Percentiles rank a stretch among this genome's conserved stretches.
phyloP scores from a whole-genome alignment of 805 yeast species.

The Lachancea lanzarotensis region DNA sequence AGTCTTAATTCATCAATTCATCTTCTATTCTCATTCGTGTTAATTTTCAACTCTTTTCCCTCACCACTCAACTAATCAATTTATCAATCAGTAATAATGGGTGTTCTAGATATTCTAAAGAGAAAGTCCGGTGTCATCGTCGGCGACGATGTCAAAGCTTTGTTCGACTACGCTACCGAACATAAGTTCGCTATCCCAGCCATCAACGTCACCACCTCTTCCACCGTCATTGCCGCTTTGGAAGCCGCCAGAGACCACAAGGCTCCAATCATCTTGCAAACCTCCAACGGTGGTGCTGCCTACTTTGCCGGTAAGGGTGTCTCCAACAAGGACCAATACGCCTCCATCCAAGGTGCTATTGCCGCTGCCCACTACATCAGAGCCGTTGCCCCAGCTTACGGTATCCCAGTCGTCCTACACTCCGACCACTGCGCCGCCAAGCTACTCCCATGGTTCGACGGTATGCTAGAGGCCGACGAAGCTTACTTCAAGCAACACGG shows the following conservation, averaged over 20 bases:
- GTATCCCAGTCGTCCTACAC: conserved; percentile 94
- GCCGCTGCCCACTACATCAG: conserved; percentile 99
- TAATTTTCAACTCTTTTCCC: background rate
- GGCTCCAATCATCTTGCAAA: conserved; percentile 93
- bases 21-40: background rate
- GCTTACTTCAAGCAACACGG: conserved; percentile 80
- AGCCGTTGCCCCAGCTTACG: conserved; percentile 92
- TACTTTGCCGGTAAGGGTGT: conserved; percentile 99
- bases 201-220: conserved; percentile 95
- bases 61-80: too few relatives aligned
- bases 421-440: conserved; percentile 99
- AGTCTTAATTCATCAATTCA: background rate
- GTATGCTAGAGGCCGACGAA: conserved; percentile 96
- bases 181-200: conserved; percentile 97
- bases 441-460: conserved; percentile 97
- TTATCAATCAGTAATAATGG: conserved; percentile 36
- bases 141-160: conserved; percentile 85
- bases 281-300: conserved; percentile 99
- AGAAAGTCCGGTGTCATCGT: conserved; percentile 97
- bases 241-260: conserved; percentile 95
- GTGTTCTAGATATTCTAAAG: conserved; percentile 66
- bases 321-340: conserved; percentile 84
- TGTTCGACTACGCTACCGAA: conserved; percentile 88
- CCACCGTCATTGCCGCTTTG: conserved; percentile 93
- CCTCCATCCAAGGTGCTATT: conserved; percentile 88